Percentiles rank a stretch among this genome's conserved stretches.
Evolutionary conservation across 2,329 filamentous ascomycete species (phyloP).

Genomic region (Thielaviopsis punctulata): DNA sequence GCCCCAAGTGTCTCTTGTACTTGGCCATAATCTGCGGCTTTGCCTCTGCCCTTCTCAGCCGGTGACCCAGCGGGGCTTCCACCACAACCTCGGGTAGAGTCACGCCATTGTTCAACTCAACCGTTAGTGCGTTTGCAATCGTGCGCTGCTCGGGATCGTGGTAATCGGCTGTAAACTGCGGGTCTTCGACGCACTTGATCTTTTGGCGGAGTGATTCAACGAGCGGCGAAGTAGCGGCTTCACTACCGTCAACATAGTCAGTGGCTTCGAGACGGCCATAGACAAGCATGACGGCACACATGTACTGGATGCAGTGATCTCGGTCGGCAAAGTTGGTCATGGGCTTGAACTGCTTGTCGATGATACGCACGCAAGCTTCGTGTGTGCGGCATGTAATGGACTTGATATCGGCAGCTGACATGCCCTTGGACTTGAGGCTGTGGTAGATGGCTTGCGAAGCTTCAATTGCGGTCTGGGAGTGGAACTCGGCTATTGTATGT

Average conservation of each 20-base stretch:
- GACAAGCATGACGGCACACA: conserved; percentile 89
- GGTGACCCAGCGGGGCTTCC: conserved; percentile 88
- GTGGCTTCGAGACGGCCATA: conserved; percentile 85
- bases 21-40: conserved; percentile 94
- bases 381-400: conserved; percentile 86
- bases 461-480: conserved; percentile 96
- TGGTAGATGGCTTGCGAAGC: conserved; percentile 77
- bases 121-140: conserved; percentile 92
- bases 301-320: conserved; percentile 99
- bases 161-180: conserved; percentile 87
- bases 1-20: conserved; percentile 79
- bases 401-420: conserved; percentile 88
- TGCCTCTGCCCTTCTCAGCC: conserved; percentile 79
- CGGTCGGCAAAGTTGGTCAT: conserved; percentile 99
- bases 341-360: conserved; percentile 99
- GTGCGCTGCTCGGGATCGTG: conserved; percentile 84
- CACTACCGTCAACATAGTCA: conserved; percentile 84
- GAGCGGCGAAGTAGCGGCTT: conserved; percentile 77
- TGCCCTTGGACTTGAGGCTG: conserved; percentile 68
- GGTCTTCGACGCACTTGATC: conserved; percentile 93
- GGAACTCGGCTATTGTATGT: conserved; percentile 59
- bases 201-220: conserved; percentile 83
- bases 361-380: conserved; percentile 96
- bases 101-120: conserved; percentile 87
- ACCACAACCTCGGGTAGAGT: conserved; percentile 79